phyloP scores from a whole-genome alignment of 257 asterid genomes.

The Solanum chmielewskii region DNA sequence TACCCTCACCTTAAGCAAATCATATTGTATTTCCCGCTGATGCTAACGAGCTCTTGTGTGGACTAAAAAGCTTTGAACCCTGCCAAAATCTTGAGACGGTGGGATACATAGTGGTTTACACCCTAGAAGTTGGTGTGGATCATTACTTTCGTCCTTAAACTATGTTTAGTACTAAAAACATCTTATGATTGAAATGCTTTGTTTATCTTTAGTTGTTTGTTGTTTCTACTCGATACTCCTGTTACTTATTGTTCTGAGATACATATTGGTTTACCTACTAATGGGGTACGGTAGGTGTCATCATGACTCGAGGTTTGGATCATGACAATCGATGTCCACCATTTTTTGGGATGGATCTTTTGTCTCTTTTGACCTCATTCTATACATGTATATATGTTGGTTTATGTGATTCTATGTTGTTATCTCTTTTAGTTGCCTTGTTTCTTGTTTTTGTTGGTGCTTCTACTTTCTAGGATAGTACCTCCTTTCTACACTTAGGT shows the following conservation, averaged over 20 bases:
- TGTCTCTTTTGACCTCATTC: background rate
- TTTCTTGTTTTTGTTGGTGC: background rate
- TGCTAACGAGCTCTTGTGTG: background rate
- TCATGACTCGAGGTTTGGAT: background rate
- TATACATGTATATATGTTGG: background rate
- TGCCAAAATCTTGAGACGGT: too few species aligned
- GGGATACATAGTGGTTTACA: too few species aligned
- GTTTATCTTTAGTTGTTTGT: background rate
- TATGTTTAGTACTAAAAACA: too few species aligned
- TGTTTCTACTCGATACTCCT: background rate
- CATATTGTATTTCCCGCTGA: background rate
- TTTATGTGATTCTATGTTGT: background rate
- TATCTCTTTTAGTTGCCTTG: background rate
- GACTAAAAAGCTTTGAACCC: background rate
- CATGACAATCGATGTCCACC: background rate
- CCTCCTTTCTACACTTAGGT: background rate
- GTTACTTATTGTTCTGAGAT: too few species aligned
- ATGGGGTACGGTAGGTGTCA: background rate
- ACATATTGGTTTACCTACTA: background rate
- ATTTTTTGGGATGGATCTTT: background rate
- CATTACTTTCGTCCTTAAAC: too few species aligned
- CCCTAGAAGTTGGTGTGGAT: too few species aligned
- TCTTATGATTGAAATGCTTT: too few species aligned
- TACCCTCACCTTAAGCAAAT: background rate
- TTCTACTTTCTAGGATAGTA: background rate